These are phyloP conservation scores for Stylonectria norvegica DNA, from an alignment of 2,329 filamentous ascomycete species.

Conservation along the genomic window DNA sequence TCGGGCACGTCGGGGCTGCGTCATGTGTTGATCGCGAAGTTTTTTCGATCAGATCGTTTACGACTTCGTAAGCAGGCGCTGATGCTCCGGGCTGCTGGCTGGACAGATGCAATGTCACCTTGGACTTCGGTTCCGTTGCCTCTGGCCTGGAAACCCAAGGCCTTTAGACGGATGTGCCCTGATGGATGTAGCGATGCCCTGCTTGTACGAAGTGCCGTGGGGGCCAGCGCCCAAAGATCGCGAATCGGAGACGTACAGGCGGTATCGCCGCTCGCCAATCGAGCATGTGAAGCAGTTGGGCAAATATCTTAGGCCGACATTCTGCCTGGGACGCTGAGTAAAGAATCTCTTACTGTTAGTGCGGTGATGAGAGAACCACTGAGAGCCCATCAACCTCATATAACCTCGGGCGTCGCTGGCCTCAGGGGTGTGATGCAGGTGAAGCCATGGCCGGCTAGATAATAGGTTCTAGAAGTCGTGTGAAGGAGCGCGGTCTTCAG, in stretches of 20 bases:
- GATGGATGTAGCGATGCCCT: slow-evolving; percentile 13
- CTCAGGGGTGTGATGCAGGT: slow-evolving; percentile 23
- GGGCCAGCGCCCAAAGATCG: slow-evolving; percentile 17
- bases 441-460: slow-evolving; percentile 12
- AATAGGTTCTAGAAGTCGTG: slow-evolving; percentile 19
- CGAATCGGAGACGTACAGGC: slow-evolving; percentile 23
- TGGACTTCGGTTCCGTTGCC: slow-evolving; percentile 10
- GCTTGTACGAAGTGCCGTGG: slow-evolving; percentile 17
- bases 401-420: too few relatives aligned
- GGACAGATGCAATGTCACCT: slow-evolving; percentile 9
- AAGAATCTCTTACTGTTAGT: slow-evolving; percentile 15
- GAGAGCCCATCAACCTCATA: slow-evolving; percentile 13
- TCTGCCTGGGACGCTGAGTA: slow-evolving; percentile 18
- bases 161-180: slow-evolving; percentile 14
- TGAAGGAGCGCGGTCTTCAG: slow-evolving; percentile 20
- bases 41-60: slow-evolving; percentile 12
- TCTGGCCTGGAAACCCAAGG: slow-evolving; percentile 11
- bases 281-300: slow-evolving; percentile 19
- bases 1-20: slow-evolving; percentile 15
- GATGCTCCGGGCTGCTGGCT: slow-evolving; percentile 7
- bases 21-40: slow-evolving; percentile 10
- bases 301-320: slow-evolving; percentile 17
- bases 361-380: slow-evolving; percentile 19
- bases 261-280: slow-evolving; percentile 25
- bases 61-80: slow-evolving; percentile 7